Evolutionary conservation across 768 basidiomycete genomes (phyloP), one percentile per base, ranked within the genome.

Genomic region (Hirschioporus abietinus): DNA sequence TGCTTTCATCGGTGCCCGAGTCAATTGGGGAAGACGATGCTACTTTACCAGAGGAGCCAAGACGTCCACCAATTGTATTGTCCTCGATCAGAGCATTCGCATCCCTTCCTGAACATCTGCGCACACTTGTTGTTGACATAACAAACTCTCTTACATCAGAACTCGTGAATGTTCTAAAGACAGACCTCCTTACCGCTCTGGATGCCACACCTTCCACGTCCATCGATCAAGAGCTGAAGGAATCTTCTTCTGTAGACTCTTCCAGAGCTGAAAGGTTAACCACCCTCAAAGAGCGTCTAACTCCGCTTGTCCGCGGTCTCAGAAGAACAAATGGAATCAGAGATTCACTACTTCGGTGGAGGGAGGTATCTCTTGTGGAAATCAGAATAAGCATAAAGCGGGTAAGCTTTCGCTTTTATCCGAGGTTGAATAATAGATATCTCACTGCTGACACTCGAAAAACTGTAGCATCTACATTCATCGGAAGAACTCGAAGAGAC

Each of bases 261-360:
- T 63, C 66, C 59, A 0, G 65, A 30, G 9, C 58, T 27, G 67
- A 61, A 63, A 78, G 64, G 70, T 72, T 26, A 76, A 84, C 66
- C 68, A 80, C 80, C 0, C 73, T 93, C 63, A 82, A 81, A 64
- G 90, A 93, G 68, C 80, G 87, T 34, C 71, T 95, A 52, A 83
- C 83, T 27, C 94, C 94, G 1, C 72, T 96, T 60, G 74, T 97
- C 27, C 83, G 88, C 35, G 93, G 92, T n/a, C 82, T 99, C 63
- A 76, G 88, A 25, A 82, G 91, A 67, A 91, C 92, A 0, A 84
- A 82, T 58, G 90, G 88, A 2, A 74, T 94, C 58, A 86, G 86
- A 64, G 90, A 91, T 68, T 88, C 86, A 0, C 79, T 86, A 30
- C 70, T 84, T 12, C 84, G 86, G 18, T 95, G 92, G 90, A 79